A percentile compares a stretch with the other conserved stretches of the same genome.
These are phyloP conservation scores for Pelargonium citronellum DNA, from an alignment of 441 rosid species.

Conservation along the genomic window DNA sequence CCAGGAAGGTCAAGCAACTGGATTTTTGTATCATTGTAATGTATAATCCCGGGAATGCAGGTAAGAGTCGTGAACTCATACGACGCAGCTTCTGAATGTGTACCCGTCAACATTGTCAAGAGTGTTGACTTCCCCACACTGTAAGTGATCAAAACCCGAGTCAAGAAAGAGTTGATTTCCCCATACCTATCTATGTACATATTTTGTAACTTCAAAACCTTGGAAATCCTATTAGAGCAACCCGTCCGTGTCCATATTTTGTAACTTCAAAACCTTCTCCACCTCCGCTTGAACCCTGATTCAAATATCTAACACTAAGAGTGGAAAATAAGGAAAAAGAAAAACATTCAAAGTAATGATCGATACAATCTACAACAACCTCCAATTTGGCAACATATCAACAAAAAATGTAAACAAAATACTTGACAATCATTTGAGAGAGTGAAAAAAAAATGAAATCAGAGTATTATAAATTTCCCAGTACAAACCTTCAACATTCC, in stretches of 20 bases:
- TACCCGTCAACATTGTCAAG: conserved; percentile 89
- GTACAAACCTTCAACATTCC: not conserved
- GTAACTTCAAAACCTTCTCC: conserved; percentile 99
- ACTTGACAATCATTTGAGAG: not conserved
- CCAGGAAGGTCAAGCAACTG: conserved; percentile 99
- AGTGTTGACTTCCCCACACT: conserved; percentile 99
- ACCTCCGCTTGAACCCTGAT: conserved; percentile 91
- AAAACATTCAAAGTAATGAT: not conserved
- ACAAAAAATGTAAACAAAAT: too few relatives aligned
- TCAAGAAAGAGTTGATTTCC: not conserved
- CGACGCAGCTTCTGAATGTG: conserved; percentile 97
- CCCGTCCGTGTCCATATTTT: conserved; percentile 97
- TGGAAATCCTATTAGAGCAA: conserved; percentile 95
- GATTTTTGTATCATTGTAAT: conserved; percentile 93
- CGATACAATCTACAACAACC: too few relatives aligned
- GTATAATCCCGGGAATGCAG: conserved; percentile 94
- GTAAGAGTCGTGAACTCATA: conserved; percentile 98
- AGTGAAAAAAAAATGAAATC: not conserved
- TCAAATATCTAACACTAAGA: conserved; percentile 17
- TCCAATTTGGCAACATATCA: too few relatives aligned
- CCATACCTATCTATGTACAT: not conserved
- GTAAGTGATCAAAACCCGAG: conserved; percentile 21
- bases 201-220: conserved; percentile 37
- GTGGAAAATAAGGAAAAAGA: not conserved
- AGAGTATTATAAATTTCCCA: not conserved